Evolutionary conservation across 78 protist species (phyloP), one percentile per base, ranked within the genome.

Genomic region (Dictyostelium capitatum): DNA sequence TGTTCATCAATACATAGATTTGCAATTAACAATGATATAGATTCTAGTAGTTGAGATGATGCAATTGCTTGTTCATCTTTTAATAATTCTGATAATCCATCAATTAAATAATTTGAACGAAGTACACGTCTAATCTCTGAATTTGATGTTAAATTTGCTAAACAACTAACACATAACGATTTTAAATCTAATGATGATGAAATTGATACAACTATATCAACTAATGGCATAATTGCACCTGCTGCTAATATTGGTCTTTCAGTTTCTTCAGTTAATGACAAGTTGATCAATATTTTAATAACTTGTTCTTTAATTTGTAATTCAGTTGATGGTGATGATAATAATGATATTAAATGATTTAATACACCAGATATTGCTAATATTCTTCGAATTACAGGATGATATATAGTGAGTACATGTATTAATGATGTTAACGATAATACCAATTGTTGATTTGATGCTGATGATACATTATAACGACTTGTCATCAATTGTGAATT

Each of bases 201-300:
- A 4, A 87, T 69, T 0, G 84, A 77, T 10, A 48, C 92, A 0
- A 77, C 82, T 48, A 69, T 77, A 47, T 87, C 92, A 51, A 87
- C 69, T 32, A 87, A 56, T 19, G 92, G 92, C 83, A 77, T 87
- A 6, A 87, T 87, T 6, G 92, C 92, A 50, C 92, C 92, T 1
- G 67, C 43, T 9, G 23, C 77, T 20, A 87, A 32, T 43, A 87
- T 87, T 0, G 92, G 84, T 30, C 57, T 59, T 64, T 87, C 92
- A 15, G 92, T 77, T n/a, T 87, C 92, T 59, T 87, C 92, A 0
- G 92, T 87, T 51, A 87, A 64, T 19, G 92, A 87, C 28, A 87
- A 25, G 51, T 87, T 87, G 1, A 87, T 77, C 5, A 87, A 41
- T 20, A 87, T 87, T 14, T 47, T 77, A 32, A 87, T 46, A n/a